phyloP scores from a whole-genome alignment of 208 protist genomes.

The Borovskyia barvae region DNA sequence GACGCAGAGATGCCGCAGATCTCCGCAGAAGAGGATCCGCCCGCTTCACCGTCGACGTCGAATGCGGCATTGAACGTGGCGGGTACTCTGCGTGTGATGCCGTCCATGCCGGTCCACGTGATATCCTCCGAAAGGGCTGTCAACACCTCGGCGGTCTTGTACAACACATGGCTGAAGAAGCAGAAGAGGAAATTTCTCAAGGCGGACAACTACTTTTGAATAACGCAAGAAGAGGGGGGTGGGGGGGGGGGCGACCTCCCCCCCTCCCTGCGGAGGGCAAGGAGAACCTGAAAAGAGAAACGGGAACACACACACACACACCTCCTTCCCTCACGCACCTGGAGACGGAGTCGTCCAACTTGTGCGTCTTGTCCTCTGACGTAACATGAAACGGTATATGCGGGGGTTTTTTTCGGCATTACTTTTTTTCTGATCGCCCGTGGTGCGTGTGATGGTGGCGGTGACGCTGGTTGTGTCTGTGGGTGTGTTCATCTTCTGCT shows the following conservation, averaged over 20 bases:
- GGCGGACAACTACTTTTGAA: conserved; percentile 7
- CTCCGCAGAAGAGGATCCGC: not conserved
- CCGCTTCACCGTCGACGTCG: no score
- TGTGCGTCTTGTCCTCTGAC: no score
- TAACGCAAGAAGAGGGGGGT: not conserved
- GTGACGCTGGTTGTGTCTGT: no score
- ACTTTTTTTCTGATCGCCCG: no score
- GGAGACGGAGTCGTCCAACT: no score
- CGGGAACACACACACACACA: no score
- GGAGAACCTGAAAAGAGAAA: not conserved
- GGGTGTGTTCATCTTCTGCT: no score
- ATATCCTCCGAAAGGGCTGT: conserved; percentile 20
- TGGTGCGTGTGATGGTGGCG: no score
- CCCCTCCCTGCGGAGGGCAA: not conserved
- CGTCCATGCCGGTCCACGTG: conserved; percentile 19
- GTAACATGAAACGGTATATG: no score
- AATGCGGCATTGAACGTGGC: conserved; percentile 10
- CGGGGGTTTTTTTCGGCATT: no score
- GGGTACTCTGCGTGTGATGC: conserved; percentile 19
- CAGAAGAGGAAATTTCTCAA: conserved; percentile 13
- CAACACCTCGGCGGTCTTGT: conserved; percentile 27
- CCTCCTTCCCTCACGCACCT: no score
- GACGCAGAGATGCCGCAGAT: not conserved
- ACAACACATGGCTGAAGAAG: conserved; percentile 27
- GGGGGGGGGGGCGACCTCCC: no score